Conservation (phyloP, 139 green algal species). For the Microglena sp. region DNA sequence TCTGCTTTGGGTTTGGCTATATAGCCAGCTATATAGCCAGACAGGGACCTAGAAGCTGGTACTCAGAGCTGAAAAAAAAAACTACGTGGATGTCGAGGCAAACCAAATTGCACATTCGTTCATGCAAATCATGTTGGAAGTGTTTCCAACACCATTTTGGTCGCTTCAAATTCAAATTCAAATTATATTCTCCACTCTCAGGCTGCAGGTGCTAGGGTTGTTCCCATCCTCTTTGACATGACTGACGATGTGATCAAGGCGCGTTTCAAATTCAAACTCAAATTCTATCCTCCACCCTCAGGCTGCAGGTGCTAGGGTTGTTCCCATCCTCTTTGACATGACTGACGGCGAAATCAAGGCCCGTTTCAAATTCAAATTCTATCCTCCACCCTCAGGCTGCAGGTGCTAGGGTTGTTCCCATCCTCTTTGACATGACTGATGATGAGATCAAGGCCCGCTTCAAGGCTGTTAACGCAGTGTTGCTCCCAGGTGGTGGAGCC, state of each 20-base stretch:
- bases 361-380: too few relatives aligned
- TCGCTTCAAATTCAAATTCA: neutral
- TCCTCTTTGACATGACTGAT: slow-evolving; percentile 12
- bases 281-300: too few relatives aligned
- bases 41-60: neutral
- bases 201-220: slow-evolving; percentile 52
- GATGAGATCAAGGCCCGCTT: slow-evolving; percentile 18
- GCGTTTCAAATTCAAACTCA: too few relatives aligned
- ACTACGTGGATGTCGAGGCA: neutral
- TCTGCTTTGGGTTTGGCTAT: too few relatives aligned
- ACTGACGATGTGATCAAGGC: slow-evolving; percentile 32
- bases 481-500: slow-evolving; percentile 64
- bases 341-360: slow-evolving; percentile 33
- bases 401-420: slow-evolving; percentile 60
- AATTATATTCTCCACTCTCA: slow-evolving; percentile 9
- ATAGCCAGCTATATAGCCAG: too few relatives aligned
- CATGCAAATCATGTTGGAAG: neutral
- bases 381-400: too few relatives aligned
- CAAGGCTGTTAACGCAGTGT: slow-evolving; percentile 56
- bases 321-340: slow-evolving; percentile 69
- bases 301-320: slow-evolving; percentile 52
- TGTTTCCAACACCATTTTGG: neutral
- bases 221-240: slow-evolving; percentile 69
- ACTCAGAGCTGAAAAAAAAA: too few relatives aligned
- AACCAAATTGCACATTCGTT: neutral